Evolutionary conservation across 305 asterid genomes (phyloP), one percentile per base, ranked within the genome.

Genomic region (Solanum hybrid): DNA sequence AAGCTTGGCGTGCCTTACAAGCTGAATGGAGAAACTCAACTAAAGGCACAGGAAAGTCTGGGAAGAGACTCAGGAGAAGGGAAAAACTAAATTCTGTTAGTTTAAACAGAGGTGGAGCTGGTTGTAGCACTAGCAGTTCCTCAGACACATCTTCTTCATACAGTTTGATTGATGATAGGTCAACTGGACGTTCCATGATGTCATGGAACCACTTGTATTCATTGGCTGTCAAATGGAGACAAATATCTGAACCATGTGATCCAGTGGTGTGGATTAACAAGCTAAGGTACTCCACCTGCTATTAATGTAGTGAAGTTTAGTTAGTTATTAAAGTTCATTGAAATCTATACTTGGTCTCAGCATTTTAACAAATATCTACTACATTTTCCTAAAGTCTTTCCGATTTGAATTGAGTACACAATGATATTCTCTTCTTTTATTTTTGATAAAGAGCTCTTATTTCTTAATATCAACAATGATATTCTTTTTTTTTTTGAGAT

Each of bases 101-200:
- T 94, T 95, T 94, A 90, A 97, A 97, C 93, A 95, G 99, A 93
- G 99, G 99, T 89, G 99, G 99, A 86, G 98, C 99, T 64, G 99
- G 99, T 90, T 97, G 99, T 93, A 97, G 97, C 92, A 97, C 98
- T 74, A 97, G 97, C 95, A 94, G 97, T 90, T 91, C 93, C 42
- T 91, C 94, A 76, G 99, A 97, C 89, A 82, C 94, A 92, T 91
- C 98, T 35, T 71, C 94, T 91, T 80, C 94, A 67, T 71, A 33
- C 86, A 92, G 90, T 92, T 93, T 94, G 51, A 89, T 89, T 82
- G 99, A 97, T 91, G 98, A 97, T 71, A 94, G 94, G 91, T 92
- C 97, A 91, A 91, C 91, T 73, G 92, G 96, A 90, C 98, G 97
- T 82, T 95, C 97, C 89, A 86, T 94, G 35, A 92, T 96, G 96